Conservation (phyloP, 257 asterid species). For the Marsdenia floribunda region DNA sequence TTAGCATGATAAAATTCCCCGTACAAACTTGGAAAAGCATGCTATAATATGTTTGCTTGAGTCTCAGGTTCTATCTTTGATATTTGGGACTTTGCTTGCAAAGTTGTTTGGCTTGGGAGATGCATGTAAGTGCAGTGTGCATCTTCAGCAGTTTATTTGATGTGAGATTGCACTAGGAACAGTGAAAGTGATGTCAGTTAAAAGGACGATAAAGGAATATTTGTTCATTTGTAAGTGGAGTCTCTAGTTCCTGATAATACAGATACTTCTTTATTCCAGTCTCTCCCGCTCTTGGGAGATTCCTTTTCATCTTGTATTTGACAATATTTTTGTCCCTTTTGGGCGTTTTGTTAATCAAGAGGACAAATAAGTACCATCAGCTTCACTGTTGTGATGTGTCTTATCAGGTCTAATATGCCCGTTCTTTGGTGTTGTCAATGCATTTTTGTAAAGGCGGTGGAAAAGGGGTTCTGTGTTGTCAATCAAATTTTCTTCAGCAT, state of each 20-base stretch:
- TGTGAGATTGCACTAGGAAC: not conserved
- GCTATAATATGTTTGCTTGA: not conserved
- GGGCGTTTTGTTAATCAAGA: not conserved
- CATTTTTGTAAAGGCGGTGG: not conserved
- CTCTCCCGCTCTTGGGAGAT: not conserved
- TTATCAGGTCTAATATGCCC: not conserved
- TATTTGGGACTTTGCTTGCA: not conserved
- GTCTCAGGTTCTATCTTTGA: not conserved
- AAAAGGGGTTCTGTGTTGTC: not conserved
- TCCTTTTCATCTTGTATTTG: not conserved
- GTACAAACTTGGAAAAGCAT: not conserved
- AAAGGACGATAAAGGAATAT: not conserved
- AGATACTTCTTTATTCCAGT: not conserved
- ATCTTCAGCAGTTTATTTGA: not conserved
- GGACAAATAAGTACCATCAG: not conserved
- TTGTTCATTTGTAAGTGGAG: not conserved
- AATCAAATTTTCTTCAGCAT: not conserved
- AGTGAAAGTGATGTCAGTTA: not conserved
- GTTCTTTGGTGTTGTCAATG: not conserved
- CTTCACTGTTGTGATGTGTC: not conserved
- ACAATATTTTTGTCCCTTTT: not conserved
- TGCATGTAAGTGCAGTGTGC: not conserved
- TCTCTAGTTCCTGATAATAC: not conserved
- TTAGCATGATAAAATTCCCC: no score
- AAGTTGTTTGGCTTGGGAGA: not conserved